Evolutionary conservation across 2,329 filamentous ascomycete species (phyloP).

Genomic region (Colletotrichum coccodes): DNA sequence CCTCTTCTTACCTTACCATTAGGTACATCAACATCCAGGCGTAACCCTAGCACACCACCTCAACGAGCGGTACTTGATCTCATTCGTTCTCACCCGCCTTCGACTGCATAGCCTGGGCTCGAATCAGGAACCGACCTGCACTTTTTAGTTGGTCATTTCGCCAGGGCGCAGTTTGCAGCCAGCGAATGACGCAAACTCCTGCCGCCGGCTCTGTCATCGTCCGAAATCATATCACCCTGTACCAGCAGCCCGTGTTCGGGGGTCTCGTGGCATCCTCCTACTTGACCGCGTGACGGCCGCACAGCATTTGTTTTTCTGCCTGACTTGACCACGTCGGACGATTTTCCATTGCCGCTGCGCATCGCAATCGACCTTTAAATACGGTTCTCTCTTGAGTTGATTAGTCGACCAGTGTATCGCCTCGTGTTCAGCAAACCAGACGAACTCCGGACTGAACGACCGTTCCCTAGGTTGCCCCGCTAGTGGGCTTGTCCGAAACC

Average conservation of each 20-base stretch:
- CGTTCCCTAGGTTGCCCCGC: conserved; percentile 14
- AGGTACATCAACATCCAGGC: conserved; percentile 15
- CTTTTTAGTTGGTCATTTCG: conserved; percentile 30
- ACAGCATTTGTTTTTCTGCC: conserved; percentile 15
- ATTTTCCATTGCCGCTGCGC: neutral
- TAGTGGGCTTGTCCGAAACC: conserved; percentile 24
- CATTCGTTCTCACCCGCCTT: conserved; percentile 16
- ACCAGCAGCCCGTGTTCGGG: conserved; percentile 16
- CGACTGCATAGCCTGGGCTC: conserved; percentile 27
- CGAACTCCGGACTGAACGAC: conserved; percentile 16
- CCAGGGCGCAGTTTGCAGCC: conserved; percentile 29
- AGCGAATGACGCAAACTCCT: conserved; percentile 31
- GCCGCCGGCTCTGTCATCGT: conserved; percentile 30
- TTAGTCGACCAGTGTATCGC: neutral
- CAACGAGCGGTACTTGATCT: conserved; percentile 15
- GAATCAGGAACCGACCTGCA: conserved; percentile 31
- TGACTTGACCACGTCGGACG: neutral
- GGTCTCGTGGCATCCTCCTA: conserved; percentile 36
- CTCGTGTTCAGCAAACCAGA: neutral
- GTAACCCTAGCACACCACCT: conserved; percentile 30
- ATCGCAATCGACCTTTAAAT: conserved; percentile 6
- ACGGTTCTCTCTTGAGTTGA: neutral
- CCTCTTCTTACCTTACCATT: conserved; percentile 16
- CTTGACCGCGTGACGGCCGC: conserved; percentile 34
- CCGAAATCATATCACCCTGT: conserved; percentile 29